Evolutionary conservation across 2,329 filamentous ascomycete genomes (phyloP), one percentile per base, ranked within the genome.

Genomic region (Phoma sp.): DNA sequence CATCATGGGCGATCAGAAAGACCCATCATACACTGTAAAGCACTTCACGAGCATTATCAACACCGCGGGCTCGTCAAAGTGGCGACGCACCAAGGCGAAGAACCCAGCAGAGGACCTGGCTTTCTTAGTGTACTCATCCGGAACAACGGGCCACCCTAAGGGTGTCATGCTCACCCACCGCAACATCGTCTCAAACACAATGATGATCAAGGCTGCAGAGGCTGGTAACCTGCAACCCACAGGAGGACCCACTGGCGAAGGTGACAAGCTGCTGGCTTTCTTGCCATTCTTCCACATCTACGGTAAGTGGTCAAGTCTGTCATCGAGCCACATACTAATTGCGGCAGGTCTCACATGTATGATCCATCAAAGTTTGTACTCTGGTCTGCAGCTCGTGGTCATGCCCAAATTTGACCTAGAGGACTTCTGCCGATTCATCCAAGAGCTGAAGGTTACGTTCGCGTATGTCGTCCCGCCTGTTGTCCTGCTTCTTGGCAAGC

Each of bases 281-380:
- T 75, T 96, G 10, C 93, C 93, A 0, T 95, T 96, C 74, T 96
- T 92, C 77, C 92, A 96, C 71, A 93, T 96, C 59, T 96, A 96
- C 68, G 91, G 83, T 89, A 75, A 62, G 84, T 61, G 11, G 1
- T 32, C 9, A 5, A 20, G 14, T 39, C 9, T 26, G 17, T 7
- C 15, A 14, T 6, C 3, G 4, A 46, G 21, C 21, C 1, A 7
- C 9, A 28, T 26, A 26, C 57, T 65, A 46, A 65, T 26, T 28
- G 29, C 0, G 5, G 17, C 12, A 77, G 89, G 89, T 7, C 83
- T 96, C 20, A 90, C 86, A 11, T 88, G 85, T 64, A 83, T 92
- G 33, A 80, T 96, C 28, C 86, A 95, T 57, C 82, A 87, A 66
- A 79, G 85, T 28, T 75, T 92, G 11, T 87, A 87, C 73, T 78